These are phyloP conservation scores for Aspergillus phoenicis DNA, from an alignment of 2,329 filamentous ascomycete species.

Conservation along the genomic window DNA sequence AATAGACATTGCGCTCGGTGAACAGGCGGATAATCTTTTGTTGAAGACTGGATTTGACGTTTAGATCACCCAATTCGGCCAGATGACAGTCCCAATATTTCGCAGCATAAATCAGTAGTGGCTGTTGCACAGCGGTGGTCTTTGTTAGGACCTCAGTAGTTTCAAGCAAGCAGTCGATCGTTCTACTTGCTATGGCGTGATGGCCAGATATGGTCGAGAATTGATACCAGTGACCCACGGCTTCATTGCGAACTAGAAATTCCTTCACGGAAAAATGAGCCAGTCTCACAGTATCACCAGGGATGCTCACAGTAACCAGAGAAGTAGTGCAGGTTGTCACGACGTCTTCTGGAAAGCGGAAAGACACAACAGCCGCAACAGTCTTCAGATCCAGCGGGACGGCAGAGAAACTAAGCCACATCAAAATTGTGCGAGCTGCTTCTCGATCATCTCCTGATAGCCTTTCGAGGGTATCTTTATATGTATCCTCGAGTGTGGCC, in stretches of 20 bases:
- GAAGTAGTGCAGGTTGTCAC: constrained; percentile 1
- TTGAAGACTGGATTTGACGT: neutral
- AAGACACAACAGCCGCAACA: constrained; percentile 1
- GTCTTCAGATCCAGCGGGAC: neutral
- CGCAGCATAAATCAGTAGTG: neutral
- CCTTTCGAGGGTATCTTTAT: neutral
- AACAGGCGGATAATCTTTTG: constrained; percentile 1
- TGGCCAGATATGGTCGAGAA: neutral
- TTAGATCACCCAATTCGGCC: neutral
- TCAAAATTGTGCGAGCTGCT: constrained; percentile 2
- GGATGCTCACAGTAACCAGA: neutral
- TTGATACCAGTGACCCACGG: neutral
- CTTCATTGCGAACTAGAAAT: neutral
- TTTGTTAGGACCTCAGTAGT: neutral
- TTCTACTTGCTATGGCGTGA: neutral
- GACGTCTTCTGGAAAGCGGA: neutral
- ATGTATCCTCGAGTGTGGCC: constrained; percentile 4
- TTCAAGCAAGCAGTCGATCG: neutral
- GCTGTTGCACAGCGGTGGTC: neutral
- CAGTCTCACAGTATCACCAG: neutral
- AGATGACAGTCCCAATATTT: neutral
- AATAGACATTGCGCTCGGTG: neutral
- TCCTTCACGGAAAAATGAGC: constrained; percentile 13
- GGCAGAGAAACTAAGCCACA: constrained; percentile 1
- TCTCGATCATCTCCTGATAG: neutral